Base-by-base conservation (phyloP, 2,329 filamentous ascomycete genomes). In the Aspergillus ibericus region DNA sequence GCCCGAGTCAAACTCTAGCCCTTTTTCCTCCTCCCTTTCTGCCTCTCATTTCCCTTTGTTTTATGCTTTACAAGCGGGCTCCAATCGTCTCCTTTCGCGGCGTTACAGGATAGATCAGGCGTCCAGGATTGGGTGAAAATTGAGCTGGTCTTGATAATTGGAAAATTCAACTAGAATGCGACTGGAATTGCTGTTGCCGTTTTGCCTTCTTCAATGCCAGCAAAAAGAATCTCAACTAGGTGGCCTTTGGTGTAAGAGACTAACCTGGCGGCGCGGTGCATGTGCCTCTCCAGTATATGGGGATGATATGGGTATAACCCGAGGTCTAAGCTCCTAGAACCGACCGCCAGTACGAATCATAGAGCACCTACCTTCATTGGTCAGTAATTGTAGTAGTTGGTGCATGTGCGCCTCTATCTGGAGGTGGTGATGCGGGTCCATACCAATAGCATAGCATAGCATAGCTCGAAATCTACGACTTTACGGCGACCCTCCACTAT, bases 1-100 rank as follows among this genome's bases (percentile, higher is more conserved):
- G 89, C 90, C 4, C 85, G 81, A 65, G 81, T 90, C 22, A 70
- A 69, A 35, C 54, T 77, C 47, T 72, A n/a, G 13, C 27, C n/a
- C 15, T 40, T 52, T 52, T 7, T 34, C 58, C 58, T 59, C 18
- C 13, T 46, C 51, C 55, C 36, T 20, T 44, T 55, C 56, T 40
- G 54, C 44, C 55, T 20, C 7, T 32, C 38, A 32, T 25, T 8
- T 16, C 34, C 34, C 7, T 27, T 22, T 49, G 38, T 15, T 29
- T 10, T 48, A 27, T 56, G n/a, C 16, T 40, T 51, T 48, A 16
- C 4, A 29, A 48, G 54, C 35, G 16, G 46, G 12, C 10, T 25
- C 13, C 4, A 12, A 34, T 36, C 10, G 7, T 22, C 34, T 34
- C 25, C 48, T 25, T 34, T 32, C 7, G 9, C 29, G 51, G 54